A percentile compares a stretch with the other conserved stretches of the same genome.
These are phyloP conservation scores for Ophiocordyceps camponoti-saundersi DNA, from an alignment of 2,329 filamentous ascomycete genomes.

Conservation along the genomic window DNA sequence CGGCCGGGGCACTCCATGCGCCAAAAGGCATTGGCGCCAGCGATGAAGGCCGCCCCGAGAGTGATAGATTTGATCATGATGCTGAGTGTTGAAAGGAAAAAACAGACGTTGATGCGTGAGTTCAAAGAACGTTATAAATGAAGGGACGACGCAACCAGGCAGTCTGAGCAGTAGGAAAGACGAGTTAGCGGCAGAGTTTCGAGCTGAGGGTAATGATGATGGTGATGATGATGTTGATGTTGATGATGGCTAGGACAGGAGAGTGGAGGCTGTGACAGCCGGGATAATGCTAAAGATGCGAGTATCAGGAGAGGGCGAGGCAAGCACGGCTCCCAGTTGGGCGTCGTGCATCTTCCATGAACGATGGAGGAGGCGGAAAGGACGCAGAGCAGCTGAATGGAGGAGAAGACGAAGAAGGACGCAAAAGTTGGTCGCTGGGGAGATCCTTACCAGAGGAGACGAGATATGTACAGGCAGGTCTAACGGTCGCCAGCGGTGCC, in stretches of 20 bases:
- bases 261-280: not conserved
- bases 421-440: not conserved
- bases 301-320: not conserved
- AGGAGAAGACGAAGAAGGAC: not conserved
- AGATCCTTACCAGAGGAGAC: not conserved
- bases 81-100: not conserved
- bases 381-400: not conserved
- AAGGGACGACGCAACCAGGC: slow-evolving; percentile 18
- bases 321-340: not conserved
- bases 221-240: not conserved
- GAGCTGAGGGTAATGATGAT: not conserved
- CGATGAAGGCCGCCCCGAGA: slow-evolving; percentile 16
- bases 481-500: not conserved
- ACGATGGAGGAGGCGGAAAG: not conserved
- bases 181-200: not conserved
- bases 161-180: slow-evolving; percentile 9
- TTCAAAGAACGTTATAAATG: slow-evolving; percentile 7
- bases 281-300: not conserved
- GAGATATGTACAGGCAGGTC: not conserved
- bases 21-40: slow-evolving; percentile 56
- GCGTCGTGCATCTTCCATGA: not conserved
- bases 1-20: slow-evolving; percentile 69
- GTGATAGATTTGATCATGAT: slow-evolving; percentile 4
- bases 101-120: not conserved
- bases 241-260: not conserved